These are phyloP conservation scores for Alternaria arborescens DNA, from an alignment of 2,329 filamentous ascomycete species.

Conservation along the genomic window DNA sequence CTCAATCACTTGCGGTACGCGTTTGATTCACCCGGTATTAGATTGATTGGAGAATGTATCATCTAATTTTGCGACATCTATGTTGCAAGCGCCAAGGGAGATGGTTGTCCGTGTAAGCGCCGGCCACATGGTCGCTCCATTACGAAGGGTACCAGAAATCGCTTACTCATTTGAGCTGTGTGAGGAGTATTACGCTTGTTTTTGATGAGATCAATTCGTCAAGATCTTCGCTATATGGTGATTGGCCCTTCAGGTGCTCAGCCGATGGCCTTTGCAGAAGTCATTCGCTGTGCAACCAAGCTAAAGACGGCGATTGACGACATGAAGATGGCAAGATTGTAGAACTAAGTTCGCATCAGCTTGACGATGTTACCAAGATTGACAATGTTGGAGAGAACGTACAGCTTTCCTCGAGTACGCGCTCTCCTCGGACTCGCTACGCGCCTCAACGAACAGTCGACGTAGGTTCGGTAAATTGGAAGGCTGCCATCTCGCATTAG, in stretches of 20 bases:
- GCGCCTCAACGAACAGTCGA: conserved; percentile 91
- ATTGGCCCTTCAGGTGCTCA: background rate
- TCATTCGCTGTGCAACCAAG: conserved; percentile 87
- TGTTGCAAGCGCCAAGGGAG: background rate
- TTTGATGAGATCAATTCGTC: background rate
- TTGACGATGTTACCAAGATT: background rate
- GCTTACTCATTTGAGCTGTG: background rate
- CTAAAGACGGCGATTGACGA: conserved; percentile 95
- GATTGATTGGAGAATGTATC: background rate
- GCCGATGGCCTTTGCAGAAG: conserved; percentile 36
- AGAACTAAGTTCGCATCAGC: conserved; percentile 71
- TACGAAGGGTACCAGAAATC: background rate
- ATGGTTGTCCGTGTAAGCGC: background rate
- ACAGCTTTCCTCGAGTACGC: conserved; percentile 93
- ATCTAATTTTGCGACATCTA: background rate
- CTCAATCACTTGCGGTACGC: background rate
- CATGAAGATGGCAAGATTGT: conserved; percentile 96
- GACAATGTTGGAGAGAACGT: conserved; percentile 46
- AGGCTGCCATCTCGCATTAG: conserved; percentile 53
- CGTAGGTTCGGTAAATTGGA: conserved; percentile 92
- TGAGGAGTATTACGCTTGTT: background rate
- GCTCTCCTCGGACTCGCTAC: conserved; percentile 92
- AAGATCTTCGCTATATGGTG: background rate
- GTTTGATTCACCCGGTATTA: background rate
- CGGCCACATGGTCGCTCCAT: background rate